Evolutionary conservation across 805 yeast species (phyloP).

Genomic region (Wickerhamiella hasegawae): DNA sequence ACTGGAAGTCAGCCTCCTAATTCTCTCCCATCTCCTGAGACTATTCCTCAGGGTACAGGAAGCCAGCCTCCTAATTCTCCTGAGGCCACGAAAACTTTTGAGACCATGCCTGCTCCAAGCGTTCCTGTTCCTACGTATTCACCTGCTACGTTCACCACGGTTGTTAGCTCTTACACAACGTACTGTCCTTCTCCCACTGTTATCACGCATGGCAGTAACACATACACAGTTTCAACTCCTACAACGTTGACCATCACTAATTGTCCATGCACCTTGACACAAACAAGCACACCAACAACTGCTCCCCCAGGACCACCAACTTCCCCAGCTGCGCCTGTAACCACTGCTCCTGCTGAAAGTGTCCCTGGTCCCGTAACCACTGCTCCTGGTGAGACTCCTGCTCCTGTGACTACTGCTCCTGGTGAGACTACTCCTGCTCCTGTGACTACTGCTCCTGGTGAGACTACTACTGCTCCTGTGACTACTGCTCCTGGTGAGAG

Average conservation of each 20-base stretch:
- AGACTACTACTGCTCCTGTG: too few species aligned
- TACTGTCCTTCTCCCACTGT: background rate
- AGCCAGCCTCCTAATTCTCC: too few species aligned
- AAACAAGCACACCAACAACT: background rate
- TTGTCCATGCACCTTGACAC: background rate
- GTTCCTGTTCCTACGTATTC: background rate
- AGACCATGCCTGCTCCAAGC: background rate
- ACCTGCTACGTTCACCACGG: conserved; percentile 1
- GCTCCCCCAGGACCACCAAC: background rate
- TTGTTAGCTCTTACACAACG: background rate
- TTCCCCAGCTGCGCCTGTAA: background rate
- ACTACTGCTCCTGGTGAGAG: too few species aligned
- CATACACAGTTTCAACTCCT: background rate
- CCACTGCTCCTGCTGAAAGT: background rate
- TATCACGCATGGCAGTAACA: background rate
- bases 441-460: too few species aligned
- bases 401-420: too few species aligned
- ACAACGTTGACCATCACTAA: background rate
- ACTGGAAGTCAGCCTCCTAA: too few species aligned
- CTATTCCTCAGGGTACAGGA: too few species aligned
- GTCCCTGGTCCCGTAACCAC: too few species aligned
- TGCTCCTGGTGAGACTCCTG: too few species aligned
- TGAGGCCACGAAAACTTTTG: too few species aligned
- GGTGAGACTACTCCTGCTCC: too few species aligned
- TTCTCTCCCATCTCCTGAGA: too few species aligned